Evolutionary conservation across 495 filamentous ascomycete genomes (phyloP), one percentile per base, ranked within the genome.

Genomic region (Neurospora pannonica): DNA sequence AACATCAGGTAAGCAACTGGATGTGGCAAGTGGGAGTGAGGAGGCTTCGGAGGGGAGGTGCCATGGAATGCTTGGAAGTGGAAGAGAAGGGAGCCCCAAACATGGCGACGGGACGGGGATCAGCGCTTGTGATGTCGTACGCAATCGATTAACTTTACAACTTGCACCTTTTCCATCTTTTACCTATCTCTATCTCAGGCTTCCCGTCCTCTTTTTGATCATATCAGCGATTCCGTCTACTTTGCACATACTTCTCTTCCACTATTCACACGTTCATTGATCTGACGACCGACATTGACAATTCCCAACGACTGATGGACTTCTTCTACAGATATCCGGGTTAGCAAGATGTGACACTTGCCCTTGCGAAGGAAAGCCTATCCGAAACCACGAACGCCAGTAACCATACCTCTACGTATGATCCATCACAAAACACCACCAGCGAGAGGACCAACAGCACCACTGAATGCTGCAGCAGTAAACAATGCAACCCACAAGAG

Each of bases 401-500:
- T 62, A 62, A 31, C 42, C 43, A 46, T 46, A 19, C 43, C n/a
- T 21, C 19, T n/a, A 60, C 54, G 54, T 7, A 36, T 67, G 54
- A 67, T 67, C 54, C 28, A 34, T 67, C 28, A 67, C 28, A 34
- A 67, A 67, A 67, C 54, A 62, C 48, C 46, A 54, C 42, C 46
- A 54, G n/a, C 46, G 46, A 54, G 46, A 54, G n/a, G n/a, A n/a
- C n/a, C n/a, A n/a, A n/a, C n/a, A 54, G 46, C 48, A 60, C 48
- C 48, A 60, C 21, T 28, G 48, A 60, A 60, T 60, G 48, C 48
- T 60, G 48, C 48, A 19, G 54, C 28, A 67, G 54, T 34, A 34
- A 67, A 84, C 80, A 76, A 88, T 87, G 84, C 87, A 89, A 75
- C 83, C 82, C 75, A 77, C 81, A 80, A 83, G 86, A 67, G 54